A percentile compares a stretch with the other conserved stretches of the same genome.
Evolutionary conservation across 257 asterid genomes (phyloP).

Genomic region (Forsythia viridissima): DNA sequence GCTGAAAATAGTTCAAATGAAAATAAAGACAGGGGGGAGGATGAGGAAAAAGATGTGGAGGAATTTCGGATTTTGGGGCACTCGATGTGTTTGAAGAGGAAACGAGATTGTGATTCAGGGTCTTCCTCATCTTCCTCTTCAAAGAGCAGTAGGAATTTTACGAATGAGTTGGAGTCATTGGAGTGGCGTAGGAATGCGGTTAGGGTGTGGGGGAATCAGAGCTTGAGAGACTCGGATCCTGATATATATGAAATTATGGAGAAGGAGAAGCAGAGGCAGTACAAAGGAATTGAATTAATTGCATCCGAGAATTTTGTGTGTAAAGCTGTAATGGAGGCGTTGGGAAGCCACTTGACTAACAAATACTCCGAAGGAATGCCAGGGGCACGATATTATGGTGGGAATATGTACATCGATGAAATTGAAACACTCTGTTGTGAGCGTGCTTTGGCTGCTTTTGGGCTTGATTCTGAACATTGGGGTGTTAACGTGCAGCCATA

Average conservation of each 20-base stretch:
- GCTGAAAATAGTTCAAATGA: constrained; percentile 25
- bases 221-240: constrained; percentile 58
- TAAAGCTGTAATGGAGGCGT: constrained; percentile 79
- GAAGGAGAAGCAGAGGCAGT: constrained; percentile 85
- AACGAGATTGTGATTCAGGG: constrained; percentile 49
- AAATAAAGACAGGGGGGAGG: constrained; percentile 27
- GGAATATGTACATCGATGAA: constrained; percentile 81
- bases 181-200: constrained; percentile 59
- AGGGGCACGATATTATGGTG: constrained; percentile 81
- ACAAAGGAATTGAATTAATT: constrained; percentile 74
- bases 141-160: constrained; percentile 37
- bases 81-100: constrained; percentile 69
- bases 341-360: constrained; percentile 87
- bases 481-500: constrained; percentile 95
- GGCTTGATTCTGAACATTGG: constrained; percentile 71
- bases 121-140: constrained; percentile 39
- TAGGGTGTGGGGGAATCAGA: constrained; percentile 86
- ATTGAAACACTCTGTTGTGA: constrained; percentile 70
- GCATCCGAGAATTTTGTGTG: constrained; percentile 91
- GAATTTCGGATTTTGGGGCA: constrained; percentile 72
- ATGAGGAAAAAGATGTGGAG: constrained; percentile 48
- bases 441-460: constrained; percentile 77
- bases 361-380: constrained; percentile 88
- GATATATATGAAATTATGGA: constrained; percentile 69
- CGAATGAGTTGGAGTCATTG: constrained; percentile 48